Conservation (phyloP, 169 alveolate genomes). For the Cyclospora cayetanensis region DNA sequence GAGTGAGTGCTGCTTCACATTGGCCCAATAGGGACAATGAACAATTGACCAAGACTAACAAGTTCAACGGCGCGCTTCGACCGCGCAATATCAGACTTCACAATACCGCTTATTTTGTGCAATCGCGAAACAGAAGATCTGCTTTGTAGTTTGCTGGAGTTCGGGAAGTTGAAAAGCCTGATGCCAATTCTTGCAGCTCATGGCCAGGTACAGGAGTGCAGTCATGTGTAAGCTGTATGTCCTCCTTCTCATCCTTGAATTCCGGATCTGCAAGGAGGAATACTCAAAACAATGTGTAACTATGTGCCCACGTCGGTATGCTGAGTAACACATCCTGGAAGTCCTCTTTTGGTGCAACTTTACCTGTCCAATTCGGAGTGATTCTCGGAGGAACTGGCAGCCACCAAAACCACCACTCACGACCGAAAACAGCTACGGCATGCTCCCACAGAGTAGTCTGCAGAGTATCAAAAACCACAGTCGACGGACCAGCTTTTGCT, state of each 20-base stretch:
- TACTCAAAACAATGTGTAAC: neutral
- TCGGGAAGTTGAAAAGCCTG: neutral
- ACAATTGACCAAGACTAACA: neutral
- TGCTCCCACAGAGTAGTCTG: constrained; percentile 67
- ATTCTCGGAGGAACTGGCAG: constrained; percentile 66
- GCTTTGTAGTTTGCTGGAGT: neutral
- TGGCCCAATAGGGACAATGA: neutral
- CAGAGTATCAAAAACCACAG: neutral
- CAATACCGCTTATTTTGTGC: too few relatives aligned
- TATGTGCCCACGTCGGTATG: too few relatives aligned
- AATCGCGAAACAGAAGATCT: too few relatives aligned
- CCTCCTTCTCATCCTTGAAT: neutral
- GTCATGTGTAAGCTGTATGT: neutral
- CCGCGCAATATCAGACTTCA: neutral
- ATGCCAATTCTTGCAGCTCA: neutral
- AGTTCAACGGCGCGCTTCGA: neutral
- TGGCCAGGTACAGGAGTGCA: neutral
- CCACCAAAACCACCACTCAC: constrained; percentile 70
- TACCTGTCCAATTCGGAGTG: constrained; percentile 68
- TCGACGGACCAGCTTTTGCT: neutral
- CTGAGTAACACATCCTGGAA: too few relatives aligned
- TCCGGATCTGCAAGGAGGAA: constrained; percentile 16
- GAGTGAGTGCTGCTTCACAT: neutral
- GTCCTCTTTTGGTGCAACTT: too few relatives aligned
- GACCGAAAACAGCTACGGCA: constrained; percentile 64